A percentile compares a stretch with the other conserved stretches of the same genome.
Conservation (phyloP, 2,329 filamentous ascomycete species). For the Stenocarpella maydis region DNA sequence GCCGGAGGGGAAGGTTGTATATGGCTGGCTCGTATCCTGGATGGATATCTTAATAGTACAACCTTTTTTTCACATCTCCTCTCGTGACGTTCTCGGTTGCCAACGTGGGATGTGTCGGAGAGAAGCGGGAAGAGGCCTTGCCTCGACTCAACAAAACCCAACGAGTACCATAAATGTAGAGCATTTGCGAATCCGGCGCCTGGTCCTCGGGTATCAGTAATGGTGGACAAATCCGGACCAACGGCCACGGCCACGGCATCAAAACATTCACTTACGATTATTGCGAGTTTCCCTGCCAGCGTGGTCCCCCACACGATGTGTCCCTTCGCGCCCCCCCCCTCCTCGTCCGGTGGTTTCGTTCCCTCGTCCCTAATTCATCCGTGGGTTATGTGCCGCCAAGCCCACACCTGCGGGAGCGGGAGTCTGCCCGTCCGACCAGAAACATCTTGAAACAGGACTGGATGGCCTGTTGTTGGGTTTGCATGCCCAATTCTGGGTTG, state of each 20-base stretch:
- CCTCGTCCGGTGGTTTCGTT: background rate
- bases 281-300: background rate
- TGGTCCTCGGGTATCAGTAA: background rate
- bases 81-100: background rate
- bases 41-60: constrained; percentile 43
- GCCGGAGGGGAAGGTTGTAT: constrained; percentile 44
- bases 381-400: background rate
- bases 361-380: constrained; percentile 10
- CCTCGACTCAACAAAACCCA: too few species aligned
- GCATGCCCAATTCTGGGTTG: background rate
- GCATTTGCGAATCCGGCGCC: background rate
- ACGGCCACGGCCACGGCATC: too few species aligned
- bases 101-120: background rate
- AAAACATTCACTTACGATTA: background rate
- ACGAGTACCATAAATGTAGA: too few species aligned
- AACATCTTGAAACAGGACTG: constrained; percentile 20
- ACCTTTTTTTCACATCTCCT: constrained; percentile 29
- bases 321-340: background rate
- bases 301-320: background rate
- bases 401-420: constrained; percentile 18
- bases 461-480: too few species aligned
- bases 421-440: constrained; percentile 5
- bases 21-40: constrained; percentile 63
- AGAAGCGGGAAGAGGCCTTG: background rate
- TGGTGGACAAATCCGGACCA: background rate